phyloP scores from a whole-genome alignment of 352 stramenopile species.

The Pythium utonaiense region DNA sequence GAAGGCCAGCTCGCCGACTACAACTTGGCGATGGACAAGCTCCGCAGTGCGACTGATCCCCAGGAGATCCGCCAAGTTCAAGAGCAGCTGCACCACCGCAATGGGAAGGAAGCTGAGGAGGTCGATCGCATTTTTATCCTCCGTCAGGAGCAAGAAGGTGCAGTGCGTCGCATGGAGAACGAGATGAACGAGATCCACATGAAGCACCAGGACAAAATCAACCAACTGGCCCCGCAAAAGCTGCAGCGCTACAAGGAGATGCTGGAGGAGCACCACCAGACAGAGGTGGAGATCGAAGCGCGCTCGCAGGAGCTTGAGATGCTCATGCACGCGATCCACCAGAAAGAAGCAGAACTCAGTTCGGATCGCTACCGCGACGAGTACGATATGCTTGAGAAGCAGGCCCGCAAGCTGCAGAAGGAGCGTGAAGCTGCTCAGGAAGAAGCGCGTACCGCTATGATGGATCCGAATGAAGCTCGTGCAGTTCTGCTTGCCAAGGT shows the following conservation, averaged over 20 bases:
- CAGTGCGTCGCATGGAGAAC: slow-evolving; percentile 59
- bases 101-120: slow-evolving; percentile 83
- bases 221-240: slow-evolving; percentile 84
- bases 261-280: slow-evolving; percentile 66
- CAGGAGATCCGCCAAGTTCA: slow-evolving; percentile 66
- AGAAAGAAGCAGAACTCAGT: slow-evolving; percentile 71
- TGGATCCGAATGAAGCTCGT: slow-evolving; percentile 86
- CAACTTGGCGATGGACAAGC: slow-evolving; percentile 93
- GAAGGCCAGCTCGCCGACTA: slow-evolving; percentile 92
- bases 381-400: slow-evolving; percentile 69
- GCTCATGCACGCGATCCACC: slow-evolving; percentile 68
- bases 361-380: slow-evolving; percentile 70
- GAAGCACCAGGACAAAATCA: slow-evolving; percentile 86
- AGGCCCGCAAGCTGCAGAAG: slow-evolving; percentile 63
- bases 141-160: slow-evolving; percentile 80
- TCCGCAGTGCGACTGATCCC: slow-evolving; percentile 63
- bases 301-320: slow-evolving; percentile 65
- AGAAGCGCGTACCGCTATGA: slow-evolving; percentile 81
- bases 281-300: slow-evolving; percentile 73
- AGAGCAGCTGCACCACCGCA: slow-evolving; percentile 66
- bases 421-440: slow-evolving; percentile 76
- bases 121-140: slow-evolving; percentile 88
- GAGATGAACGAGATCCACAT: slow-evolving; percentile 78
- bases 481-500: slow-evolving; percentile 81
- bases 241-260: slow-evolving; percentile 76